Conservation (phyloP, 2,329 filamentous ascomycete genomes). For the Xylaria sp. region DNA sequence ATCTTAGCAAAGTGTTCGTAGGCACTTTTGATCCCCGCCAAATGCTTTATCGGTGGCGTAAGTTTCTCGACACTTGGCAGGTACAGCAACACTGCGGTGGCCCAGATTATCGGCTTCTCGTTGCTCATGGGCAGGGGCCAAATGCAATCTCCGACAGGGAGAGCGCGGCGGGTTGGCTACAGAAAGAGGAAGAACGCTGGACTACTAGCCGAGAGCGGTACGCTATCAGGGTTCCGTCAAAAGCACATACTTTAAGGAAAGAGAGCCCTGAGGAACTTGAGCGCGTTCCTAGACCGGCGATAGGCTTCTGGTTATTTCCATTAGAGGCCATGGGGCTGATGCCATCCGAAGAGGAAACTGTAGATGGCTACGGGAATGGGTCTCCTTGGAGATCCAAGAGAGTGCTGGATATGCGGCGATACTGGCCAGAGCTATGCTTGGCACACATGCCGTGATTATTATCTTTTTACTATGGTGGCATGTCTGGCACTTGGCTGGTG, state of each 20-base stretch:
- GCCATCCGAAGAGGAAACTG: background rate
- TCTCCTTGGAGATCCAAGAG: slow-evolving; percentile 1
- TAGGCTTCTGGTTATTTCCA: slow-evolving; percentile 25
- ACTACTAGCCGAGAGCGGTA: background rate
- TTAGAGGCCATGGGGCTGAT: slow-evolving; percentile 18
- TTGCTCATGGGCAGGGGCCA: background rate
- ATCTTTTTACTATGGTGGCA: no score
- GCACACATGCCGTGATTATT: slow-evolving; percentile 2
- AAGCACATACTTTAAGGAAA: background rate
- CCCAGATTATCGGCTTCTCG: slow-evolving; percentile 7
- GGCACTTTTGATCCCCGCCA: slow-evolving; percentile 14
- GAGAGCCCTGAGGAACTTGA: slow-evolving; percentile 20
- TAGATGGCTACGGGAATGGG: no score
- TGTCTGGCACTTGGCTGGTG: no score
- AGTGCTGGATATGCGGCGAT: slow-evolving; percentile 15
- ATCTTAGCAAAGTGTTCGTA: slow-evolving; percentile 17
- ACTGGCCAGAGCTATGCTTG: slow-evolving; percentile 19
- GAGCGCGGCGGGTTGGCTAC: slow-evolving; percentile 5
- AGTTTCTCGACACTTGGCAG: background rate
- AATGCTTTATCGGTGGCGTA: slow-evolving; percentile 3
- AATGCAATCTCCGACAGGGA: slow-evolving; percentile 4
- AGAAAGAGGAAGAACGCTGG: slow-evolving; percentile 8
- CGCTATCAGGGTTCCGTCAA: background rate
- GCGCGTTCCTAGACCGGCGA: slow-evolving; percentile 11
- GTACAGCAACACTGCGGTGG: background rate